Evolutionary conservation across 257 asterid genomes (phyloP), one percentile per base, ranked within the genome.

Genomic region (Solanum corneliomulleri): DNA sequence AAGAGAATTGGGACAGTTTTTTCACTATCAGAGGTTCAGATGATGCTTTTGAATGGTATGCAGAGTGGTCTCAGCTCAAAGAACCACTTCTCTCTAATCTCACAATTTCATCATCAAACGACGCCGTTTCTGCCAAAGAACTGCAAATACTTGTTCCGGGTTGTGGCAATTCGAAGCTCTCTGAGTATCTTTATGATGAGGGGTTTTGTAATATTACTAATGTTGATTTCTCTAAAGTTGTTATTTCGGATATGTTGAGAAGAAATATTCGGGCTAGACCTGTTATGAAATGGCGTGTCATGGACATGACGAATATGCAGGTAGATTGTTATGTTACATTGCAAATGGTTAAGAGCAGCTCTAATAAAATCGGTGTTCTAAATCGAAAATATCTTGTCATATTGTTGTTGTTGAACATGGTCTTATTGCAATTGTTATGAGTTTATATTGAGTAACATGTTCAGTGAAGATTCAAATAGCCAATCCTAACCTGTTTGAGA

Each of bases 241-340:
- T 92, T 64, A 93, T 97, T 85, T 89, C 93, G 75, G 94, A 92
- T 88, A 97, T 97, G 99, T 80, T 96, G 91, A 91, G 91, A 89
- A 90, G 92, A 90, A 95, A 97, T 88, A 95, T 96, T 87, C 87
- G 98, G 87, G 78, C 83, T 5, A 92, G 99, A 91, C 98, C 96
- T 21, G 91, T 66, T 87, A 97, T 97, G 99, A 95, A 93, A 90
- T 97, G 99, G 99, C 94, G 98, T 66, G 94, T 93, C 62, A 97
- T 97, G 99, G 99, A 96, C 87, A 97, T 97, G 96, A 95, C 99
- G 42, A 70, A 87, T 70, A 91, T 97, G 98, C 97, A 94, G 98
- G 99, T 68, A 62, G 3, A 62, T 62, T 1, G 70, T 58, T 58
- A 1, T 60, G 29, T 1, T 60, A 60, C 0, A n/a, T 62, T 62